Evolutionary conservation across 2,329 filamentous ascomycete genomes (phyloP).

Genomic region (Aspergillus melleus): DNA sequence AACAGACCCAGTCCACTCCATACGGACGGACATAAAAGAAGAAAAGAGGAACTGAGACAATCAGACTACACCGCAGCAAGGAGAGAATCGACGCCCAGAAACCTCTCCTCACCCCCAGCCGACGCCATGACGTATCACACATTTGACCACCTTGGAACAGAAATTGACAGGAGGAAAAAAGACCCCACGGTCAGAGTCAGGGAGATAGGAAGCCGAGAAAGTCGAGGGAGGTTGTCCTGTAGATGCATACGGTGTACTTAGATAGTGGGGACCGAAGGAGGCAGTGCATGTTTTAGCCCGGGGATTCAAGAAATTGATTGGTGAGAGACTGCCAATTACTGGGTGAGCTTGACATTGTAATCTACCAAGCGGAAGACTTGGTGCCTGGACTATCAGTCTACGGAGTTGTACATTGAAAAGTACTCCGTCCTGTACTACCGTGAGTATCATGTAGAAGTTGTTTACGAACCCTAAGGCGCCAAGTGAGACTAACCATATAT

Average conservation of each 20-base stretch:
- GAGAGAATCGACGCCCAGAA: too few species aligned
- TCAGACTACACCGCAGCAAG: too few species aligned
- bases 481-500: too few species aligned
- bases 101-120: too few species aligned
- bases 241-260: slow-evolving; percentile 6
- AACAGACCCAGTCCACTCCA: too few species aligned
- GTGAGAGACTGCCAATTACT: not conserved
- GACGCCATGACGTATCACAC: not conserved
- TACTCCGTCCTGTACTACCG: too few species aligned
- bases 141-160: not conserved
- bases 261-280: slow-evolving; percentile 10
- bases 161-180: not conserved
- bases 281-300: slow-evolving; percentile 10
- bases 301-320: not conserved
- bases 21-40: too few species aligned
- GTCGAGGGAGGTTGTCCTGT: not conserved
- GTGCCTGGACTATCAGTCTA: not conserved
- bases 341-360: not conserved
- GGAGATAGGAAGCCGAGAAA: not conserved
- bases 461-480: too few species aligned
- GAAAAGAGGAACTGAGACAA: too few species aligned
- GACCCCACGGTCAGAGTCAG: not conserved
- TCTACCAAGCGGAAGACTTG: not conserved
- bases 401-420: too few species aligned
- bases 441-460: too few species aligned